These are phyloP conservation scores for Zanthoxylum bungeanum DNA, from an alignment of 345 rosid genomes.

Conservation along the genomic window DNA sequence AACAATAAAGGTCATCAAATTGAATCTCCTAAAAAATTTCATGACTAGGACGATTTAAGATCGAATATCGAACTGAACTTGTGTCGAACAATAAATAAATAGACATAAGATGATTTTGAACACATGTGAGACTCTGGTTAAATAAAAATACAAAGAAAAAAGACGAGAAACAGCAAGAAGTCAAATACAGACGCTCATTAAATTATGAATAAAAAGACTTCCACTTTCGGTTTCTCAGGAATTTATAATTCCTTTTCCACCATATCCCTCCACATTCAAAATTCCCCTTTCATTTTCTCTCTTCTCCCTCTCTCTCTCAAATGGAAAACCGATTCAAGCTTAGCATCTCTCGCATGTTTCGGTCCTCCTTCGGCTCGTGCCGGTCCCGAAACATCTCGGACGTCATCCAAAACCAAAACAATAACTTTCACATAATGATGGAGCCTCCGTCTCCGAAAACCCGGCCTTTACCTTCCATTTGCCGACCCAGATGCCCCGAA, in stretches of 20 bases:
- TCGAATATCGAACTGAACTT: no score
- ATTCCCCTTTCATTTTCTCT: background rate
- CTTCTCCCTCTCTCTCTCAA: conserved; percentile 11
- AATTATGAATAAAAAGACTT: conserved; percentile 10
- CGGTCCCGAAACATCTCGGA: conserved; percentile 54
- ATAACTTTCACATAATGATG: conserved; percentile 1
- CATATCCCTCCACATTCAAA: background rate
- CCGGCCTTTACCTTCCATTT: conserved; percentile 39
- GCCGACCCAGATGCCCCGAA: conserved; percentile 33
- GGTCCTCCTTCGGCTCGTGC: conserved; percentile 59
- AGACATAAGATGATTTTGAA: no score
- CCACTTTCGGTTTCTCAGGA: background rate
- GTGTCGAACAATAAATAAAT: no score
- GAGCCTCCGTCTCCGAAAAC: conserved; percentile 27
- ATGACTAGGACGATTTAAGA: no score
- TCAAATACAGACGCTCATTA: background rate
- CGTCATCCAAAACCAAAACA: conserved; percentile 24
- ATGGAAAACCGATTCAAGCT: conserved; percentile 66
- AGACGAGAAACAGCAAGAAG: conserved; percentile 25
- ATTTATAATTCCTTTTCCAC: background rate
- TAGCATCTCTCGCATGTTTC: conserved; percentile 60
- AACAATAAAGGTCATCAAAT: no score
- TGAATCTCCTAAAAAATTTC: no score
- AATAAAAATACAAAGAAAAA: conserved; percentile 23
- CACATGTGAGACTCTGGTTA: no score